These are phyloP conservation scores for Lyophyllum semitale DNA, from an alignment of 768 basidiomycete species.

Conservation along the genomic window DNA sequence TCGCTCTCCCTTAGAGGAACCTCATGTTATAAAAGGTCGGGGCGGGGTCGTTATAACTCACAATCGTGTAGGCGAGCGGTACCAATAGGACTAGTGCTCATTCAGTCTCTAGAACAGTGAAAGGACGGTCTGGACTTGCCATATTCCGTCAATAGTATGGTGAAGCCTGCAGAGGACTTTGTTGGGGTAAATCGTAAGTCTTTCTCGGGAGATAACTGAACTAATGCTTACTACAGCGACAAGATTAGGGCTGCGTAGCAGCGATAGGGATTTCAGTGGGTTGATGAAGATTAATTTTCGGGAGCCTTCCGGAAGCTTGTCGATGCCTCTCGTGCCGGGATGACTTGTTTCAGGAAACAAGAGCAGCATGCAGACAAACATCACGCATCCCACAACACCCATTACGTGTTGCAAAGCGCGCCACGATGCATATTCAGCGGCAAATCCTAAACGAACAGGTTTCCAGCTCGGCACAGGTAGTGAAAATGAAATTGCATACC, in stretches of 20 bases:
- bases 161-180: conserved; percentile 31
- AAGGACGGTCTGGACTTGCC: conserved; percentile 22
- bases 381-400: conserved; percentile 38
- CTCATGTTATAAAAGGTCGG: neutral
- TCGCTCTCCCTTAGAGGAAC: conserved; percentile 45
- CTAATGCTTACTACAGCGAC: conserved; percentile 49
- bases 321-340: conserved; percentile 57
- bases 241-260: conserved; percentile 64
- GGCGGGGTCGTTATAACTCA: conserved; percentile 29
- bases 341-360: conserved; percentile 70
- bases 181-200: neutral
- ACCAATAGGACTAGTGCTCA: conserved; percentile 47
- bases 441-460: conserved; percentile 34
- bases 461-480: neutral
- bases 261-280: conserved; percentile 50
- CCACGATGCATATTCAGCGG: conserved; percentile 68
- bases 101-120: conserved; percentile 26
- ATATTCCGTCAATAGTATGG: conserved; percentile 39
- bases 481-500: conserved; percentile 30
- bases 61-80: conserved; percentile 69
- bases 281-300: conserved; percentile 51
- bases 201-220: neutral
- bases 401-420: conserved; percentile 54
- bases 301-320: conserved; percentile 34
- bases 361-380: conserved; percentile 39